Conservation (phyloP, 129 eudicot genomes). For the Flaveria linearis region DNA sequence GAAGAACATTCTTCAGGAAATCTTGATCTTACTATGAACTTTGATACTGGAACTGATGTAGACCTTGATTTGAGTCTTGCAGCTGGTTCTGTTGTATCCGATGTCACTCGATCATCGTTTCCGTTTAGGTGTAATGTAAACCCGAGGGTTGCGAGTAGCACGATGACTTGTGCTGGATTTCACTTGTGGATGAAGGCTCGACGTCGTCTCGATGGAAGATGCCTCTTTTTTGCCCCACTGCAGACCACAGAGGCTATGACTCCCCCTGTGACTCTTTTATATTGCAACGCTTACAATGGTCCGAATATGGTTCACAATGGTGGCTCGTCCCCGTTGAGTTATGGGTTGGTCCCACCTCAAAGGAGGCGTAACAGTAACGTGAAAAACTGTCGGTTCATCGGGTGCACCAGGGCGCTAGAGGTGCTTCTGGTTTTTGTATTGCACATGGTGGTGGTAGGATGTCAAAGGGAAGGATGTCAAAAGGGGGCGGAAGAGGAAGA, state of each 20-base stretch:
- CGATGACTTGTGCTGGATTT: slow-evolving; percentile 28
- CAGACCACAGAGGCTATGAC: slow-evolving; percentile 13
- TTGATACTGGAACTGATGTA: slow-evolving; percentile 34
- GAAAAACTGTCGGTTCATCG: slow-evolving; percentile 56
- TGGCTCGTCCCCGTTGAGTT: slow-evolving; percentile 30
- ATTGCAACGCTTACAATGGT: slow-evolving; percentile 7
- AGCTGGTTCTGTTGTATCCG: slow-evolving; percentile 63
- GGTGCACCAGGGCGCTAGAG: slow-evolving; percentile 90
- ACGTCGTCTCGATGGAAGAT: slow-evolving; percentile 68
- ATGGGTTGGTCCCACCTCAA: slow-evolving; percentile 23
- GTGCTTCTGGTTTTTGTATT: slow-evolving; percentile 88
- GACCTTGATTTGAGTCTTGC: slow-evolving; percentile 81
- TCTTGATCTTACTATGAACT: slow-evolving; percentile 48
- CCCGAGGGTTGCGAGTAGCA: slow-evolving; percentile 15
- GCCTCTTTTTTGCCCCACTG: slow-evolving; percentile 48
- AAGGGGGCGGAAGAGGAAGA: slow-evolving; percentile 91
- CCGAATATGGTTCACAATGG: slow-evolving; percentile 20
- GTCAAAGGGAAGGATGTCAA: slow-evolving; percentile 67
- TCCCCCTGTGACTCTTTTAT: not conserved
- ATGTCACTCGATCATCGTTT: slow-evolving; percentile 45
- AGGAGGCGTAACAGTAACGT: slow-evolving; percentile 42
- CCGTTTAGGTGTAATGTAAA: slow-evolving; percentile 21
- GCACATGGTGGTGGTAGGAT: slow-evolving; percentile 86
- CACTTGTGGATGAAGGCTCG: slow-evolving; percentile 76
- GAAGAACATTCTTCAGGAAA: slow-evolving; percentile 49